These are phyloP conservation scores for Kodamaea hsintzibuensis DNA, from an alignment of 805 yeast species.

Conservation along the genomic window DNA sequence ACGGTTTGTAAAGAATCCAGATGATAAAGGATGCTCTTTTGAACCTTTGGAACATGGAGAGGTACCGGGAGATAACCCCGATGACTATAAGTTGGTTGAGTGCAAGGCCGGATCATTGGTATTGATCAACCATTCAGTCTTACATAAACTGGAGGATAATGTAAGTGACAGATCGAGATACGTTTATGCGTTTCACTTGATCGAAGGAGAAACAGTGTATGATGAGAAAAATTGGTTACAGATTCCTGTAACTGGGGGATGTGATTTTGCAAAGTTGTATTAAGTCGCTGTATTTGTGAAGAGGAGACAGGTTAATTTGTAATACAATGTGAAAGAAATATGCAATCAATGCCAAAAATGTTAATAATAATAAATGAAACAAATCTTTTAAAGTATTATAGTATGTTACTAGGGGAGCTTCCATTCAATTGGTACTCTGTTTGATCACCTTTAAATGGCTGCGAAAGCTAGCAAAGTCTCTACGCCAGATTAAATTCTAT, in stretches of 20 bases:
- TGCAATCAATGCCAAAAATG: no score
- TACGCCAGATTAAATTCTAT: no score
- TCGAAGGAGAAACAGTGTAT: constrained; percentile 64
- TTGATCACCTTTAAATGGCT: background rate
- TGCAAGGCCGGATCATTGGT: constrained; percentile 75
- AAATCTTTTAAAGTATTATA: no score
- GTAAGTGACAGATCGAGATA: constrained; percentile 55
- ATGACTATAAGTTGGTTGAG: constrained; percentile 49
- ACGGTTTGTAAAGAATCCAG: constrained; percentile 59
- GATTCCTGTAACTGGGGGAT: constrained; percentile 64
- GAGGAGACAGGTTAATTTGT: no score
- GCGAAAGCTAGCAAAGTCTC: no score
- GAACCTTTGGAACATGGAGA: constrained; percentile 28
- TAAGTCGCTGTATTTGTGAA: no score
- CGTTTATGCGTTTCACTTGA: constrained; percentile 79
- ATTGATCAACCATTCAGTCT: constrained; percentile 66
- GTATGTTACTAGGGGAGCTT: no score
- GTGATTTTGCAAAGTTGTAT: constrained; percentile 54
- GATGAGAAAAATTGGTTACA: constrained; percentile 77
- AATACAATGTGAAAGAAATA: no score
- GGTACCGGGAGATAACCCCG: constrained; percentile 30
- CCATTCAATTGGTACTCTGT: no score
- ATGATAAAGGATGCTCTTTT: constrained; percentile 59
- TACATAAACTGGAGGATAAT: constrained; percentile 72
- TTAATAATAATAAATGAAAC: no score